A percentile compares a stretch with the other conserved stretches of the same genome.
Conservation (phyloP, 225 moss, liverwort and hornwort species). For the Straminergon stramineum region DNA sequence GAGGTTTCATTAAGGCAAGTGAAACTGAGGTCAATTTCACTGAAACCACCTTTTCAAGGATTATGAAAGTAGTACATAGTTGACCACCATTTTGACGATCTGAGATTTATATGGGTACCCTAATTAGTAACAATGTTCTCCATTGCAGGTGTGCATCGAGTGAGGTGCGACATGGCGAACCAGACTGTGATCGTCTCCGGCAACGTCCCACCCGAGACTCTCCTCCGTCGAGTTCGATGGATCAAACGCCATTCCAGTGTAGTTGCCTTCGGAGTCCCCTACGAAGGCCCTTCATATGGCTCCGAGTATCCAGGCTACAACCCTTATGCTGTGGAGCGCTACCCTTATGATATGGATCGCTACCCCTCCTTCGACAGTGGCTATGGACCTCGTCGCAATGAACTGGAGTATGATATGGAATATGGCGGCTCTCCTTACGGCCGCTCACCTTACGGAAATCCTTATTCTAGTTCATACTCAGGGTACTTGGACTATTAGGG, state of each 20-base stretch:
- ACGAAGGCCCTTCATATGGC: conserved; percentile 10
- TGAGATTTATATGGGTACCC: neutral
- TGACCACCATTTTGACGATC: neutral
- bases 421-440: conserved; percentile 2
- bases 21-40: neutral
- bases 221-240: conserved; percentile 35
- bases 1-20: neutral
- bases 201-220: conserved; percentile 18
- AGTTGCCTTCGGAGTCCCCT: conserved; percentile 18
- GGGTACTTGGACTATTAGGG: conserved; percentile 13
- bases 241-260: conserved; percentile 27
- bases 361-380: neutral
- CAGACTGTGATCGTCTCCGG: conserved; percentile 46
- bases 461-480: conserved; percentile 15
- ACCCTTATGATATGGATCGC: neutral
- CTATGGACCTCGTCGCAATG: neutral
- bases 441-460: conserved; percentile 12
- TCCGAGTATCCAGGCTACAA: conserved; percentile 20
- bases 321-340: conserved; percentile 13
- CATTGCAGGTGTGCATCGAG: conserved; percentile 35
- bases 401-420: conserved; percentile 4
- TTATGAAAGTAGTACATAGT: neutral
- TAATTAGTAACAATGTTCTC: neutral
- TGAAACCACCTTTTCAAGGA: neutral
- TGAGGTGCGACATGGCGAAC: conserved; percentile 15